A percentile compares a stretch with the other conserved stretches of the same genome.
Conservation (phyloP, 441 rosid species). For the Populus trichocarpa region DNA sequence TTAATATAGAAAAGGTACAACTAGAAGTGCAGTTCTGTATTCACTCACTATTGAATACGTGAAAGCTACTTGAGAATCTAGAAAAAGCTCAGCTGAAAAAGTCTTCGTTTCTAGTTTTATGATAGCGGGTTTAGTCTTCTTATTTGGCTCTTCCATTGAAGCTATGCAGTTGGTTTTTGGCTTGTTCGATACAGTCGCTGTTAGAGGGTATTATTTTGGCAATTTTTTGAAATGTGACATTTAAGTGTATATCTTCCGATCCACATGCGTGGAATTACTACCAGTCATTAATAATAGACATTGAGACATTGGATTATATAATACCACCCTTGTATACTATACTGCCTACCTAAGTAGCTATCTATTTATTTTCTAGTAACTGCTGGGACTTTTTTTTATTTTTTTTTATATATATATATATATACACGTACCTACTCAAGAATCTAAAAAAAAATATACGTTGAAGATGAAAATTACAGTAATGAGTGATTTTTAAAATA, state of each 20-base stretch:
- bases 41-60: slow-evolving; percentile 17
- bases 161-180: slow-evolving; percentile 28
- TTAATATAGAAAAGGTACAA: slow-evolving; percentile 1
- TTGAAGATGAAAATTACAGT: not conserved
- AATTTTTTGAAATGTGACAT: not conserved
- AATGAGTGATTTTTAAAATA: too few relatives aligned
- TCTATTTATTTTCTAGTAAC: not conserved
- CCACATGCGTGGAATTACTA: slow-evolving; percentile 26
- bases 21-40: not conserved
- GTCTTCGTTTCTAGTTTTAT: slow-evolving; percentile 28
- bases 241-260: not conserved
- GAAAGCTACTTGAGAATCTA: slow-evolving; percentile 36
- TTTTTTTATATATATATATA: not conserved
- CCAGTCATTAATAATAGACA: slow-evolving; percentile 16
- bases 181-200: slow-evolving; percentile 27
- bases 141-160: slow-evolving; percentile 37
- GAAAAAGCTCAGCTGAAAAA: slow-evolving; percentile 23
- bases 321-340: not conserved
- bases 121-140: not conserved
- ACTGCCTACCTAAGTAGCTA: not conserved
- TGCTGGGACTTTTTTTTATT: not conserved
- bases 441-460: too few relatives aligned
- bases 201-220: slow-evolving; percentile 3
- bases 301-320: slow-evolving; percentile 11
- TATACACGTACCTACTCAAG: not conserved